Conservation (phyloP, 2,329 filamentous ascomycete genomes). For the Aspergillus viridinutans region DNA sequence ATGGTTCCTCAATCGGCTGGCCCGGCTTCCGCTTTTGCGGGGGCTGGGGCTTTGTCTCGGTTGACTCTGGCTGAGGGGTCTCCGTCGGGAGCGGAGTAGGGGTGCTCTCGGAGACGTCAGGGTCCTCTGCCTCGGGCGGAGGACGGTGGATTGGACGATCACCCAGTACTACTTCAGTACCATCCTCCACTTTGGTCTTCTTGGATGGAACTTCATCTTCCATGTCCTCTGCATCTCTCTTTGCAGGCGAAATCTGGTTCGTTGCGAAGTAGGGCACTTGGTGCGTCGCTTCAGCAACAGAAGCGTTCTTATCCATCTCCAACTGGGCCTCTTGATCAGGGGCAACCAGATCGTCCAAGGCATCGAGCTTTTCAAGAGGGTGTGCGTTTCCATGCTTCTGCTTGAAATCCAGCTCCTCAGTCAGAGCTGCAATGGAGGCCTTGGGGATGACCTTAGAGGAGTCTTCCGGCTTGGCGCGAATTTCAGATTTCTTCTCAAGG, state of each 20-base stretch:
- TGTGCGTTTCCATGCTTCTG: conserved; percentile 26
- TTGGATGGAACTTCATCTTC: conserved; percentile 40
- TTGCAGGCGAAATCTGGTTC: conserved; percentile 20
- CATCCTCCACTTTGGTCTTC: conserved; percentile 41
- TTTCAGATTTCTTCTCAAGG: conserved; percentile 84
- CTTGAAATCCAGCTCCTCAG: conserved; percentile 32
- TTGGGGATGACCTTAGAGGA: conserved; percentile 32
- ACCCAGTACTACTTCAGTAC: conserved; percentile 34
- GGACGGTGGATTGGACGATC: conserved; percentile 35
- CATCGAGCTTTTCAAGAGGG: conserved; percentile 35
- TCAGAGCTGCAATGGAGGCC: conserved; percentile 35
- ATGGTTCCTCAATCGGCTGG: conserved; percentile 75
- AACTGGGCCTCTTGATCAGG: conserved; percentile 24
- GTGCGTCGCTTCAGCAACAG: conserved; percentile 32
- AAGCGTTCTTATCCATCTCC: conserved; percentile 31
- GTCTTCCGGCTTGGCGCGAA: conserved; percentile 70
- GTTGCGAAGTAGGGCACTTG: conserved; percentile 32
- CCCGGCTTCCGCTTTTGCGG: conserved; percentile 36
- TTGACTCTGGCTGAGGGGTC: conserved; percentile 9
- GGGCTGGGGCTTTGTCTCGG: conserved; percentile 11
- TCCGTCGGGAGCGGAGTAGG: conserved; percentile 15
- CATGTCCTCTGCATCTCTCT: conserved; percentile 31
- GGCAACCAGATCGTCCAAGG: conserved; percentile 38
- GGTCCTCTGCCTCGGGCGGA: conserved; percentile 22
- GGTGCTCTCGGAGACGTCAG: conserved; percentile 13